These are phyloP conservation scores for Pythium guiyangense DNA, from an alignment of 352 stramenopile genomes.

Conservation along the genomic window DNA sequence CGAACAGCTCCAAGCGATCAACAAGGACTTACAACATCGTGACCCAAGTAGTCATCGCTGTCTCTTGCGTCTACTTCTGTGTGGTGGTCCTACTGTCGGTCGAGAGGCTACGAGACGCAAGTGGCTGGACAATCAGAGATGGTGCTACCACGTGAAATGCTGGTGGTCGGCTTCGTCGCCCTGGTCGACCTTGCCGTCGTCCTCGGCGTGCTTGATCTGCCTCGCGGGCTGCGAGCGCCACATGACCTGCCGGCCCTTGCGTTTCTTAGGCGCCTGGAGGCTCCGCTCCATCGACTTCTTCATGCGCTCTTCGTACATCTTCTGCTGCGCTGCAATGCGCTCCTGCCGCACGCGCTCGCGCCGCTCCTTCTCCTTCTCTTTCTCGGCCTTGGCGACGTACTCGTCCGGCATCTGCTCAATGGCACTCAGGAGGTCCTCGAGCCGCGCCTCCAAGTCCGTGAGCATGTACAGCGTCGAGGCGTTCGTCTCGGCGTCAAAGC, in stretches of 20 bases:
- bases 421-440: constrained; percentile 89
- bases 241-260: constrained; percentile 91
- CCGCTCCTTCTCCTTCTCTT: constrained; percentile 93
- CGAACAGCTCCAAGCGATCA: background rate
- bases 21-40: background rate
- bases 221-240: constrained; percentile 83
- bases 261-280: constrained; percentile 92
- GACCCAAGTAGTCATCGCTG: background rate
- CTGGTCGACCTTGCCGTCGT: constrained; percentile 79
- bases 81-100: background rate
- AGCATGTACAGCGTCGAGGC: constrained; percentile 93
- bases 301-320: constrained; percentile 92
- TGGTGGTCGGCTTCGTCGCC: constrained; percentile 80
- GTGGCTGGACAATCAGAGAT: no score
- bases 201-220: constrained; percentile 70
- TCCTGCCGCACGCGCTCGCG: constrained; percentile 90
- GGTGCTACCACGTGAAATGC: constrained; percentile 70
- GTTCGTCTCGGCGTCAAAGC: constrained; percentile 90
- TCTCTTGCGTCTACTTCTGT: background rate
- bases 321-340: constrained; percentile 88
- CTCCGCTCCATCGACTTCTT: constrained; percentile 92
- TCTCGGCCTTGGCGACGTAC: constrained; percentile 92
- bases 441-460: constrained; percentile 86
- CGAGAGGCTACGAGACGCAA: no score
- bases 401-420: constrained; percentile 93